Evolutionary conservation across 371 early-diverging fungal species (phyloP).

Genomic region (Furculomyces boomerangus): DNA sequence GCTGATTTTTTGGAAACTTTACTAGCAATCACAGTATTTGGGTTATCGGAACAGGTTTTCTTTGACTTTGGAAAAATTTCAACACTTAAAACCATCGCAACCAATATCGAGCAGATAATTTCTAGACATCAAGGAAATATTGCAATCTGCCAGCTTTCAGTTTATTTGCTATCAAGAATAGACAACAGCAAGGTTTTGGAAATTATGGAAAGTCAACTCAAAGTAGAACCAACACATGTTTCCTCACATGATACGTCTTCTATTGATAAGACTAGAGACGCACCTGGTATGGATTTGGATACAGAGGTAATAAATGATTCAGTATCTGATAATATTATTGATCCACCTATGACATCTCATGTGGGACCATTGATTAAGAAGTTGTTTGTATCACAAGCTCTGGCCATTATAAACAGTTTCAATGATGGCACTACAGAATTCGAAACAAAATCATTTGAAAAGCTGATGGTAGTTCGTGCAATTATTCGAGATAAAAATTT

Average conservation of each 20-base stretch:
- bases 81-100: neutral
- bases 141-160: neutral
- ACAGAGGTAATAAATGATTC: neutral
- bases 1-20: neutral
- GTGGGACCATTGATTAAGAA: neutral
- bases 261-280: no score
- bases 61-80: neutral
- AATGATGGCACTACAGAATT: no score
- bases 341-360: neutral
- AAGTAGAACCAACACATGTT: neutral
- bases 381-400: no score
- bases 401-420: no score
- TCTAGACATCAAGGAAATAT: neutral
- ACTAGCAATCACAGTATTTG: neutral
- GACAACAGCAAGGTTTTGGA: neutral
- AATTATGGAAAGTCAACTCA: neutral
- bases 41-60: neutral
- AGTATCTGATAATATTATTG: neutral
- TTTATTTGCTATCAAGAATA: neutral
- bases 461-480: neutral
- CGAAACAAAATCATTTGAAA: neutral
- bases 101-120: neutral
- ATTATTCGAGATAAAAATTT: neutral
- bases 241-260: no score
- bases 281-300: neutral